A percentile compares a stretch with the other conserved stretches of the same genome.
These are phyloP conservation scores for Camelina neglecta DNA, from an alignment of 345 rosid species.

Conservation along the genomic window DNA sequence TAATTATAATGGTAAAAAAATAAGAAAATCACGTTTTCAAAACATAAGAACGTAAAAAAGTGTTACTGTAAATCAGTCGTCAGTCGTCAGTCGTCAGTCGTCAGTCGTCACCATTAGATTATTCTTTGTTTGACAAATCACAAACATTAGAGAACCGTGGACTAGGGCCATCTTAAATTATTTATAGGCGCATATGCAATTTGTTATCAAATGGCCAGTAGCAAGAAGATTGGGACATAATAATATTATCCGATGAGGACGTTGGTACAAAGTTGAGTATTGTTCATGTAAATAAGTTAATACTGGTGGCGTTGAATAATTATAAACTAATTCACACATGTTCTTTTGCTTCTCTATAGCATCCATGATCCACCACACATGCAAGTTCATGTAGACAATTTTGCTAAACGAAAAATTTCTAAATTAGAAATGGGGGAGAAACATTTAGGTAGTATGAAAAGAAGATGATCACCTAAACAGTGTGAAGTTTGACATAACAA, in stretches of 20 bases:
- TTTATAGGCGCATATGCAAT: not conserved
- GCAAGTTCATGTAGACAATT: too few relatives aligned
- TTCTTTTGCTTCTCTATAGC: not conserved
- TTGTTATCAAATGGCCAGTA: not conserved
- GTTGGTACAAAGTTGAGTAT: not conserved
- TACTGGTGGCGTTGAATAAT: not conserved
- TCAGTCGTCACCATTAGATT: too few relatives aligned
- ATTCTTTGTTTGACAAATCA: not conserved
- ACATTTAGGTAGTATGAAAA: conserved; percentile 10
- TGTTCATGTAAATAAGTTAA: not conserved
- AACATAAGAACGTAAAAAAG: too few relatives aligned
- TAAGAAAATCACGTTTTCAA: too few relatives aligned
- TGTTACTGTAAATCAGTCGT: too few relatives aligned
- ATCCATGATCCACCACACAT: too few relatives aligned
- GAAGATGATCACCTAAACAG: conserved; percentile 40
- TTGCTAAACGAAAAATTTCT: conserved; percentile 1
- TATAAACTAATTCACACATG: conserved; percentile 8
- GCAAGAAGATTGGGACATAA: not conserved
- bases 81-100: too few relatives aligned
- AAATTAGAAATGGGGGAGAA: not conserved
- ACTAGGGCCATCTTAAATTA: not conserved
- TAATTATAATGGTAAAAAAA: too few relatives aligned
- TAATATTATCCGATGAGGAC: not conserved
- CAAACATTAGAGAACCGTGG: not conserved
- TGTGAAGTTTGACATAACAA: conserved; percentile 33